Conservation (phyloP, 169 alveolate genomes). For the Plasmodium vinckei region DNA sequence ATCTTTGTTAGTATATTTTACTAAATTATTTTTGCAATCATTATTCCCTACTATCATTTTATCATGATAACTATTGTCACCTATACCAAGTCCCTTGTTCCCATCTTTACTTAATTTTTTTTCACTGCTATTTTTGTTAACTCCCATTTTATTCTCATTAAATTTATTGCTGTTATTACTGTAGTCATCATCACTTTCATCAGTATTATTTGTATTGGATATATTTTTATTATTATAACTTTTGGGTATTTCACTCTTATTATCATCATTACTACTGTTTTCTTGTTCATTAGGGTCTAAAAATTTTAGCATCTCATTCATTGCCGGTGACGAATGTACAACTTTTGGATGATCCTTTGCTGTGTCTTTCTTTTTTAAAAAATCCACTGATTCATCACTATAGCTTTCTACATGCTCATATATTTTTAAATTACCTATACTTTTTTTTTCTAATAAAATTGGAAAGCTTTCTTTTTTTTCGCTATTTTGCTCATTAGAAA, state of each 20-base stretch:
- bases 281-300: background rate
- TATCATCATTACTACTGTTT: conserved; percentile 1
- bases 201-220: too few species aligned
- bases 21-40: background rate
- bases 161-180: conserved; percentile 1
- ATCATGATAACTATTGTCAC: background rate
- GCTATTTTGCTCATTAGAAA: background rate
- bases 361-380: conserved; percentile 2
- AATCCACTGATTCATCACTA: background rate
- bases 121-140: conserved; percentile 1
- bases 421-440: conserved; percentile 28
- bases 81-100: background rate
- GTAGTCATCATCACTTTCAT: background rate
- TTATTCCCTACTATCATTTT: background rate
- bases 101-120: background rate
- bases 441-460: conserved; percentile 1
- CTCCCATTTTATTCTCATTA: background rate
- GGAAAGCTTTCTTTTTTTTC: conserved; percentile 13
- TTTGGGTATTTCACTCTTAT: background rate
- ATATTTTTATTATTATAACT: background rate
- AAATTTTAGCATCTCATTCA: conserved; percentile 1
- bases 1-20: background rate
- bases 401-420: conserved; percentile 30
- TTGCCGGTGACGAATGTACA: background rate
- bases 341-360: background rate